These are phyloP conservation scores for Tephrocybe rancida DNA, from an alignment of 768 basidiomycete species.

Conservation along the genomic window DNA sequence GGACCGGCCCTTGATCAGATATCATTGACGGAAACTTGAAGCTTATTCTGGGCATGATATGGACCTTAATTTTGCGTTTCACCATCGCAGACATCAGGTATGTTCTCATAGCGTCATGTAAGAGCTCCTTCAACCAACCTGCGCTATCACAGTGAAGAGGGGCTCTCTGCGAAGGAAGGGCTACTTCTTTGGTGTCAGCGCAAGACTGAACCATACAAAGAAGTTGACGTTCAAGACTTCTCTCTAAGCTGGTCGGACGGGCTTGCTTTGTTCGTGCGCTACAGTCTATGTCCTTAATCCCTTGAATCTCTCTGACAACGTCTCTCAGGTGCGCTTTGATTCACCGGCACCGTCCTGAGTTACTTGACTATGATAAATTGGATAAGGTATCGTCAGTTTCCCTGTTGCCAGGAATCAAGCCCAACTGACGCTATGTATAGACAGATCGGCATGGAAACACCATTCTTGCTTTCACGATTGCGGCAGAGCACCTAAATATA, in stretches of 20 bases:
- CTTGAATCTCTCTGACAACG: conserved; percentile 6
- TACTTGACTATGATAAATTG: conserved; percentile 86
- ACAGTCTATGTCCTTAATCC: conserved; percentile 4
- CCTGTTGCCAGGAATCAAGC: conserved; percentile 9
- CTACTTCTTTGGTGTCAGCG: conserved; percentile 97
- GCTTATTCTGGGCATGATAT: conserved; percentile 98
- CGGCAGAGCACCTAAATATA: conserved; percentile 86
- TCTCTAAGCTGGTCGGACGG: conserved; percentile 93
- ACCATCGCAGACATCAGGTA: conserved; percentile 98
- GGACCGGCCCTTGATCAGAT: conserved; percentile 49
- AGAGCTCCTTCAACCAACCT: conserved; percentile 14
- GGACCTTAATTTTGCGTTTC: conserved; percentile 96
- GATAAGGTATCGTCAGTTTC: conserved; percentile 60
- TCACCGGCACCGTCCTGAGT: conserved; percentile 95
- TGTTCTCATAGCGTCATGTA: conserved; percentile 24
- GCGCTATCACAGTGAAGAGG: conserved; percentile 76
- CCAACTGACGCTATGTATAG: conserved; percentile 35
- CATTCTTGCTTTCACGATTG: conserved; percentile 82
- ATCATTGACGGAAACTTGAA: conserved; percentile 99
- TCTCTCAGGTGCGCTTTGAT: conserved; percentile 89
- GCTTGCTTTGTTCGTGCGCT: conserved; percentile 78
- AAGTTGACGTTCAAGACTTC: conserved; percentile 94
- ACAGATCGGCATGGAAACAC: conserved; percentile 83
- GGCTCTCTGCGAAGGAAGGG: conserved; percentile 97
- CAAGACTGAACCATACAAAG: conserved; percentile 88